These are phyloP conservation scores for Quercus lobata DNA, from an alignment of 331 rosid species.

Conservation along the genomic window DNA sequence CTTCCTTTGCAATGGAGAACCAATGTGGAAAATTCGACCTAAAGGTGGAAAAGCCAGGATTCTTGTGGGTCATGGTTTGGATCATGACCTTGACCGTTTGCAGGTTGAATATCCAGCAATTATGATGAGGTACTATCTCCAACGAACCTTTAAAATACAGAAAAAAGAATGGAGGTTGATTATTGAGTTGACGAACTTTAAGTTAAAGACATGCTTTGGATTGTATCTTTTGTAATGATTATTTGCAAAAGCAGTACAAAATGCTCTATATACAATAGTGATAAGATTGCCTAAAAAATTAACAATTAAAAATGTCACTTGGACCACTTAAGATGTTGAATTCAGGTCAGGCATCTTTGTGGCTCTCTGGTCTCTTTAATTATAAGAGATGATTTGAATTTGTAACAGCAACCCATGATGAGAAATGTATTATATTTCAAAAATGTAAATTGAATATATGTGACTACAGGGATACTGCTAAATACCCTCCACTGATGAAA, in stretches of 20 bases:
- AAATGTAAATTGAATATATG: neutral
- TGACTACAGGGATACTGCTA: slow-evolving; percentile 77
- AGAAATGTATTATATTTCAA: neutral
- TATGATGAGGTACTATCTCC: slow-evolving; percentile 56
- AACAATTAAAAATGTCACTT: neutral
- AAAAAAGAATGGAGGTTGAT: neutral
- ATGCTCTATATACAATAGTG: too few species aligned
- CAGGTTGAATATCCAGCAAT: slow-evolving; percentile 62
- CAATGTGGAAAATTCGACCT: slow-evolving; percentile 73
- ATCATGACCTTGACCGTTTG: slow-evolving; percentile 71
- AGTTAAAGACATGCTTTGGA: too few species aligned
- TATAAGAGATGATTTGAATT: neutral
- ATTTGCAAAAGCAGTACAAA: too few species aligned
- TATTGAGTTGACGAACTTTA: too few species aligned
- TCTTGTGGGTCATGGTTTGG: slow-evolving; percentile 87
- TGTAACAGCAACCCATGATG: neutral
- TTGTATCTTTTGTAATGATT: too few species aligned
- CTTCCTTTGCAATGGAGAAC: slow-evolving; percentile 83
- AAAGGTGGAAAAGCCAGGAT: slow-evolving; percentile 66
- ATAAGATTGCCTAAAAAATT: neutral
- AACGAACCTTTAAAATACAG: neutral
- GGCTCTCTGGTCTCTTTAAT: neutral
- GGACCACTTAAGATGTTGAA: too few species aligned
- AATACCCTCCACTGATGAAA: slow-evolving; percentile 94
- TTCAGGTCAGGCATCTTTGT: too few species aligned